These are phyloP conservation scores for Candida easanensis DNA, from an alignment of 805 yeast species.

Conservation along the genomic window DNA sequence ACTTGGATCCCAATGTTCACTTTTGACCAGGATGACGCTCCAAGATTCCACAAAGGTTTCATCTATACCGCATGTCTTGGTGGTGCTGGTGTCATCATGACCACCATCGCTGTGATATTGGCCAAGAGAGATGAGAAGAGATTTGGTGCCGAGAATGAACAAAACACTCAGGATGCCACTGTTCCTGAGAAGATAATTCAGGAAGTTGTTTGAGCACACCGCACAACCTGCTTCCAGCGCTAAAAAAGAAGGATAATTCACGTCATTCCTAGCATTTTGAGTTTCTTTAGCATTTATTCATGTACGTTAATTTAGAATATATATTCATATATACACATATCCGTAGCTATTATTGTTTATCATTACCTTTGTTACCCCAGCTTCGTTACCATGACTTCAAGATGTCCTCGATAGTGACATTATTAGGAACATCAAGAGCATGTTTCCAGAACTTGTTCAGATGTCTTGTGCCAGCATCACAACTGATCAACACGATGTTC, in stretches of 20 bases:
- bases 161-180: too few species aligned
- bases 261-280: too few species aligned
- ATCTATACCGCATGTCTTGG: constrained; percentile 24
- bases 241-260: too few species aligned
- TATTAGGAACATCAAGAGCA: constrained; percentile 40
- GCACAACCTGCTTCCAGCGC: too few species aligned
- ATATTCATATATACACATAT: background rate
- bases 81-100: constrained; percentile 4
- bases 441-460: constrained; percentile 88
- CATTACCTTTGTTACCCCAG: too few species aligned
- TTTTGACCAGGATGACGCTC: constrained; percentile 37
- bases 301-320: background rate
- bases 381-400: constrained; percentile 1
- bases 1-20: constrained; percentile 38
- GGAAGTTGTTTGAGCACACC: too few species aligned
- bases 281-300: too few species aligned
- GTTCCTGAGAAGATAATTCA: too few species aligned
- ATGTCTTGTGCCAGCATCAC: constrained; percentile 92
- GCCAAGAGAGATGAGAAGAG: background rate
- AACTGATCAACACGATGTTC: constrained; percentile 77
- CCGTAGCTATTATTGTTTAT: too few species aligned
- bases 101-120: background rate
- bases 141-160: too few species aligned
- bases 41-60: constrained; percentile 37
- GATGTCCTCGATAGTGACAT: constrained; percentile 35